Evolutionary conservation across 202 grass and related monocot species (phyloP), one percentile per base, ranked within the genome.

Genomic region (Cymbopogon flexuosus): DNA sequence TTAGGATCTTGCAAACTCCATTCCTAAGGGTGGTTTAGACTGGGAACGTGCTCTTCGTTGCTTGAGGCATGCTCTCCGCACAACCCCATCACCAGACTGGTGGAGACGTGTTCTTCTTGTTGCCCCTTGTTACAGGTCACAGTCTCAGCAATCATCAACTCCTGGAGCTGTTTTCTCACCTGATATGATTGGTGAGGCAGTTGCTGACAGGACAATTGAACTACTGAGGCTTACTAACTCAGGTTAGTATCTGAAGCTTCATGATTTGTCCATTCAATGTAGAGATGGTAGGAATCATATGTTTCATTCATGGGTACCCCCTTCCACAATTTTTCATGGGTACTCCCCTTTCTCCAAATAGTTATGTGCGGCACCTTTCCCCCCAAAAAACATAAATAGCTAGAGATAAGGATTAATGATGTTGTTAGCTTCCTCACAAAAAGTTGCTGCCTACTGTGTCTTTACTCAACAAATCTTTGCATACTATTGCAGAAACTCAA

Each of bases 121-220:
- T 82, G 92, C 95, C 36, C 95, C 95, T 81, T 98, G 95, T 89
- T 98, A 98, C 82, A 93, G 90, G 82, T 64, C 79, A 63, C 78
- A 85, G 63, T 72, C 87, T 79, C 82, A 92, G 39, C 93, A 93
- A 84, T 76, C 90, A 74, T 94, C 95, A 81, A 98, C 90, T 41
- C 90, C 92, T 78, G 95, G 95, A 82, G 95, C 95, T 76, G 95
- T 98, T 84, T 98, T 98, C 79, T 94, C 92, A 59, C 92, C 86
- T 52, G 92, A 98, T 90, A 98, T 98, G 95, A 93, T 98, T 81
- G 88, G 92, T 33, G 92, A 98, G 83, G 92, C 95, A 87, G 92
- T 98, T 89, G 92, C 88, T 84, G 95, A 98, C 78, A 85, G 95
- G 79, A 89, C 90, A 62, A 88, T 94, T 27, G 95, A 98, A 94